Evolutionary conservation across 1,284 basidiomycete species (phyloP).

Genomic region (Sanghuangporus baumii): DNA sequence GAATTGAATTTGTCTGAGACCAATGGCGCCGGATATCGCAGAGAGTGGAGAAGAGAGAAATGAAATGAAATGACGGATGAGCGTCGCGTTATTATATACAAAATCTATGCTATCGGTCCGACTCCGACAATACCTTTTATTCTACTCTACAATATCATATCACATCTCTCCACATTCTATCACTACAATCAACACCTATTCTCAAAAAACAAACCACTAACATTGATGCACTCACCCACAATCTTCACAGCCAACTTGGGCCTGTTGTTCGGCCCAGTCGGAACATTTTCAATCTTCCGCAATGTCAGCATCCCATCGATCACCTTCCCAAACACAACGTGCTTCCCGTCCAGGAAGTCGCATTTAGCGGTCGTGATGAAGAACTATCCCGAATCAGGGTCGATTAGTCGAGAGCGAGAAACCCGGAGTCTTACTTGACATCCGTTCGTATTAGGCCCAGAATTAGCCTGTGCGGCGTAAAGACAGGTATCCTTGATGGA

Average conservation of each 20-base stretch:
- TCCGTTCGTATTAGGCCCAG: constrained; percentile 88
- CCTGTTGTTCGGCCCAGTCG: constrained; percentile 83
- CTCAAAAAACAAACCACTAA: background rate
- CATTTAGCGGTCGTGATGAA: constrained; percentile 95
- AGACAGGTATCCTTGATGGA: background rate
- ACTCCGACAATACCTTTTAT: background rate
- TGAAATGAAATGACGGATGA: background rate
- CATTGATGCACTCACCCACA: constrained; percentile 49
- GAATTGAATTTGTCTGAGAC: too few relatives aligned
- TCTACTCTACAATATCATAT: too few relatives aligned
- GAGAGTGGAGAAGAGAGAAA: background rate
- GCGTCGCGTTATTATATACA: too few relatives aligned
- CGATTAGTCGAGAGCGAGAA: background rate
- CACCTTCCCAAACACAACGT: constrained; percentile 90
- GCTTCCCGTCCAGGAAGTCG: constrained; percentile 92
- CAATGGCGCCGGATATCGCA: background rate
- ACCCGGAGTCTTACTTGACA: constrained; percentile 58
- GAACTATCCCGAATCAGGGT: constrained; percentile 53
- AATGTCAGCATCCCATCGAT: constrained; percentile 86
- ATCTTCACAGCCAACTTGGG: constrained; percentile 84
- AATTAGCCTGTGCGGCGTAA: constrained; percentile 67
- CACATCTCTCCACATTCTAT: constrained; percentile 17
- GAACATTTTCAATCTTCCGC: constrained; percentile 91
- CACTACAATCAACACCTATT: background rate
- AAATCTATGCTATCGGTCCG: background rate